These are phyloP conservation scores for Dendrocalamus sinicus DNA, from an alignment of 176 grass and related monocot genomes.

Conservation along the genomic window DNA sequence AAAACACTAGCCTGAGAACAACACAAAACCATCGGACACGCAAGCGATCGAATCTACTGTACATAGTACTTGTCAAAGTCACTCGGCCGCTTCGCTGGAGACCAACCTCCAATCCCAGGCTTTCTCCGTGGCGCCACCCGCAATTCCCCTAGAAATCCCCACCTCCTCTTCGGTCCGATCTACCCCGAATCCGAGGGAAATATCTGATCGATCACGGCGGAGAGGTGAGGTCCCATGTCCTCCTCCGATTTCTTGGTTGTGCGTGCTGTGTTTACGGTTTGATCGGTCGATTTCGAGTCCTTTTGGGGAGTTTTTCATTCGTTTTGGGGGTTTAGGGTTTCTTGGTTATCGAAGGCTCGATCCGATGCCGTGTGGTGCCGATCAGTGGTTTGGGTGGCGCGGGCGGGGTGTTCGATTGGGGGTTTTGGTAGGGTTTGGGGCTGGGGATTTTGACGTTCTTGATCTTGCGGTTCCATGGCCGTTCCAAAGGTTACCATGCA, in stretches of 20 bases:
- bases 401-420: not conserved
- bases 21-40: not conserved
- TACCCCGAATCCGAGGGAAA: not conserved
- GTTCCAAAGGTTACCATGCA: not conserved
- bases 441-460: not conserved
- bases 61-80: not conserved
- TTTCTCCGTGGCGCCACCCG: not conserved
- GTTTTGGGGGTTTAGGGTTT: not conserved
- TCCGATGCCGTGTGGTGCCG: not conserved
- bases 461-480: not conserved
- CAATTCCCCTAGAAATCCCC: not conserved
- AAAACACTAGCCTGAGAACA: no score
- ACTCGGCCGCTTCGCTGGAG: not conserved
- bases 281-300: not conserved
- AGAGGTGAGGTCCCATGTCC: not conserved
- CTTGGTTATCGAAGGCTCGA: not conserved
- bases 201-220: not conserved
- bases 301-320: not conserved
- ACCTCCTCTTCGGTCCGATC: not conserved
- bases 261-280: not conserved
- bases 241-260: not conserved
- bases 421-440: conserved; percentile 32
- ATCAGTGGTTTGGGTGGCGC: not conserved
- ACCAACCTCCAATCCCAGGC: not conserved
- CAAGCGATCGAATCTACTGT: not conserved